A percentile compares a stretch with the other conserved stretches of the same genome.
phyloP scores from a whole-genome alignment of 805 yeast genomes.

The Hemisphaericaspora nanyangensis region DNA sequence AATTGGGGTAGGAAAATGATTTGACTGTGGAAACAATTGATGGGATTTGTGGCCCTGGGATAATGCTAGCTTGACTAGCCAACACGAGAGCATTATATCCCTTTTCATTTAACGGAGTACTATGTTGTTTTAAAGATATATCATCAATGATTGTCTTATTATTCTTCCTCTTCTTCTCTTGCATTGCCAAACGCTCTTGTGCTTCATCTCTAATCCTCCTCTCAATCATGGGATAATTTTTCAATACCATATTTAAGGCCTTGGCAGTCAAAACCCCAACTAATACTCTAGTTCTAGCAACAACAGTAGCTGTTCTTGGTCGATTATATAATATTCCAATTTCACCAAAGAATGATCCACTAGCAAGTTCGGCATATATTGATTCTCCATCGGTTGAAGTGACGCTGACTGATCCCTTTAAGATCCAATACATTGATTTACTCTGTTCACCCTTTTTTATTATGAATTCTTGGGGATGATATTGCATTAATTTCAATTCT shows the following conservation, averaged over 20 bases:
- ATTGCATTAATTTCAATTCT: constrained; percentile 54
- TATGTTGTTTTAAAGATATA: too few species aligned
- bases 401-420: constrained; percentile 73
- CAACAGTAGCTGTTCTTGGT: constrained; percentile 77
- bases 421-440: constrained; percentile 74
- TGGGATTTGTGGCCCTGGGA: constrained; percentile 9
- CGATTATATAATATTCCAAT: constrained; percentile 72
- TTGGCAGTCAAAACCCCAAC: constrained; percentile 68
- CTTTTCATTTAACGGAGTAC: too few species aligned
- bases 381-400: constrained; percentile 77
- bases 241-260: constrained; percentile 53
- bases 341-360: constrained; percentile 76
- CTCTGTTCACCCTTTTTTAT: constrained; percentile 72
- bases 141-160: too few species aligned
- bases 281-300: constrained; percentile 63
- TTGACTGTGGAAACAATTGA: constrained; percentile 1
- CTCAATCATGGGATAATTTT: constrained; percentile 62
- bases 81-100: constrained; percentile 5
- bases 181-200: constrained; percentile 70
- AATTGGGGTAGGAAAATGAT: neutral
- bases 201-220: constrained; percentile 73
- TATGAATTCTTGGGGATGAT: constrained; percentile 65
- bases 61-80: constrained; percentile 3
- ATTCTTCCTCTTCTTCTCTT: constrained; percentile 58
- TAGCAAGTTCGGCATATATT: constrained; percentile 61